Percentiles rank a stretch among this genome's conserved stretches.
Evolutionary conservation across 495 filamentous ascomycete genomes (phyloP).

Genomic region (Jackrogersella multiformis): DNA sequence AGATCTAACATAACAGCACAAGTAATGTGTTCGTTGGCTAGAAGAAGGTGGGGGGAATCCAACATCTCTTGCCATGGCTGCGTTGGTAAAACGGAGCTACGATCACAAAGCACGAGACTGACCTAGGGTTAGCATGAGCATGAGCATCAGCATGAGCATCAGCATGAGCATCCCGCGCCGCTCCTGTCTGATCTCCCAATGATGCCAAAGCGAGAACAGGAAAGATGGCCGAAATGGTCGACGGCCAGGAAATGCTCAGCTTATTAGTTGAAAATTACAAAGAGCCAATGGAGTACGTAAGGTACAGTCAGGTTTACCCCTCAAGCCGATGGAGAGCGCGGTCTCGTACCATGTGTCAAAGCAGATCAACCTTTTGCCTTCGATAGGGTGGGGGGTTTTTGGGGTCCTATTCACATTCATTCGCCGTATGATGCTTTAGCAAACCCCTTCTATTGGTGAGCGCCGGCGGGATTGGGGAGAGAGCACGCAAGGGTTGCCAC

Average conservation of each 20-base stretch:
- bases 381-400: slow-evolving; percentile 15
- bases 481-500: slow-evolving; percentile 27
- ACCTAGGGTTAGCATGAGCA: too few species aligned
- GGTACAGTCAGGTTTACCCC: slow-evolving; percentile 32
- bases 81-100: slow-evolving; percentile 17
- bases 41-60: slow-evolving; percentile 22
- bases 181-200: slow-evolving; percentile 29
- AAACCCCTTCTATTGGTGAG: slow-evolving; percentile 19
- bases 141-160: too few species aligned
- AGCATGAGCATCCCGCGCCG: slow-evolving; percentile 23
- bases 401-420: slow-evolving; percentile 20
- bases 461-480: slow-evolving; percentile 21
- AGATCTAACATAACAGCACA: slow-evolving; percentile 11
- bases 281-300: slow-evolving; percentile 24
- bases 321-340: slow-evolving; percentile 28
- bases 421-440: slow-evolving; percentile 23
- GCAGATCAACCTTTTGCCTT: slow-evolving; percentile 30
- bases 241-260: slow-evolving; percentile 17
- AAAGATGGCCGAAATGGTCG: slow-evolving; percentile 27
- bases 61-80: slow-evolving; percentile 22
- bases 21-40: background rate
- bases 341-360: slow-evolving; percentile 20
- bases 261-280: slow-evolving; percentile 16
- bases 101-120: slow-evolving; percentile 12
- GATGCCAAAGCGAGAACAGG: slow-evolving; percentile 24